Evolutionary conservation across 1,284 basidiomycete genomes (phyloP).

Genomic region (Porodaedalea pini): DNA sequence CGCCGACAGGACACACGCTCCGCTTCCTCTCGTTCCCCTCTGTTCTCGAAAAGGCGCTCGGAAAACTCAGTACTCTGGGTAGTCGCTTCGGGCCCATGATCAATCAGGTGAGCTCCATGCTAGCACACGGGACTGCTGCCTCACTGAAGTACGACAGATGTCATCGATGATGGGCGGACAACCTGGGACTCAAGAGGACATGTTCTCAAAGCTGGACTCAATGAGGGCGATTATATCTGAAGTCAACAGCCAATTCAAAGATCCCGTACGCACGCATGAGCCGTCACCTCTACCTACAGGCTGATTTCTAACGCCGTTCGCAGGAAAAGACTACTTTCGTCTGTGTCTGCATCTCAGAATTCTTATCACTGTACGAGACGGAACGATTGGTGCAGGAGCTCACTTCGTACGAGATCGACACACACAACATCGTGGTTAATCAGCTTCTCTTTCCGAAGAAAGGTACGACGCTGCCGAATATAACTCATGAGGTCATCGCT

Average conservation of each 20-base stretch:
- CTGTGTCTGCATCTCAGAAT: conserved; percentile 98
- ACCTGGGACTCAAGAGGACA: conserved; percentile 86
- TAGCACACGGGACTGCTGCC: not conserved
- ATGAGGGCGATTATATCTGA: conserved; percentile 98
- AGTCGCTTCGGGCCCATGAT: conserved; percentile 98
- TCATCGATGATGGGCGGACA: conserved; percentile 92
- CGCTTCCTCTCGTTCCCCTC: conserved; percentile 98
- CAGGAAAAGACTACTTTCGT: conserved; percentile 98
- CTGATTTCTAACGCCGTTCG: not conserved
- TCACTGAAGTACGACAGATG: no score
- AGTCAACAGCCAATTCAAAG: conserved; percentile 99
- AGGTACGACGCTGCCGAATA: no score
- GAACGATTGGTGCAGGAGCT: conserved; percentile 97
- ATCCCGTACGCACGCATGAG: conserved; percentile 64
- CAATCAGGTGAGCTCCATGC: conserved; percentile 59
- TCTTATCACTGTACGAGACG: conserved; percentile 97
- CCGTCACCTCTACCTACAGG: conserved; percentile 1
- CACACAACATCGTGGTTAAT: conserved; percentile 98
- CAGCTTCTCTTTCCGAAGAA: conserved; percentile 93
- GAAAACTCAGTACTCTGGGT: conserved; percentile 89
- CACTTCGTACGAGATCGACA: conserved; percentile 96
- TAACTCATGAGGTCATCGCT: no score
- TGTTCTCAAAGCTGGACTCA: conserved; percentile 96
- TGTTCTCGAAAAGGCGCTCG: conserved; percentile 95
- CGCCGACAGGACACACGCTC: conserved; percentile 96